phyloP scores from a whole-genome alignment of 352 stramenopile species.

The Phytopythium oedochilum region DNA sequence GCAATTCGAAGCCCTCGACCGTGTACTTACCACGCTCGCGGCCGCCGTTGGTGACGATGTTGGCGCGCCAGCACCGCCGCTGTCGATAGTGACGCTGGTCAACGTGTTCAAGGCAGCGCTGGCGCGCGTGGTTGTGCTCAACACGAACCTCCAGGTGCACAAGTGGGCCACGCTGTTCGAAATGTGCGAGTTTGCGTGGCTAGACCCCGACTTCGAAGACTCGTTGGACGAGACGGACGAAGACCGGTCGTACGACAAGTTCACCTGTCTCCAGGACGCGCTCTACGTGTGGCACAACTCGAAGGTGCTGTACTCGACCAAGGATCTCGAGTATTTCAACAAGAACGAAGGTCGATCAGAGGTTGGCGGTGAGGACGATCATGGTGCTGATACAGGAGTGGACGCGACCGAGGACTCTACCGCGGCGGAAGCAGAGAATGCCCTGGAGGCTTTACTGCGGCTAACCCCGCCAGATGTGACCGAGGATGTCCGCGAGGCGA shows the following conservation, averaged over 20 bases:
- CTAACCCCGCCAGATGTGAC: constrained; percentile 44
- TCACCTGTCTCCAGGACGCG: constrained; percentile 76
- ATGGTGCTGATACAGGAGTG: neutral
- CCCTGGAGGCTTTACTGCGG: constrained; percentile 26
- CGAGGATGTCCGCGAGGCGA: constrained; percentile 27
- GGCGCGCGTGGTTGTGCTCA: constrained; percentile 42
- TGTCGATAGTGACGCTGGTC: constrained; percentile 28
- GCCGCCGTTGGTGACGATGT: constrained; percentile 4
- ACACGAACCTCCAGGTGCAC: constrained; percentile 67
- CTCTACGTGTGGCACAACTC: constrained; percentile 68
- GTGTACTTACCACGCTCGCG: constrained; percentile 15
- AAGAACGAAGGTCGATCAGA: neutral
- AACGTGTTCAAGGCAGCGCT: constrained; percentile 57
- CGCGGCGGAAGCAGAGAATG: constrained; percentile 3
- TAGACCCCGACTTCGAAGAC: constrained; percentile 45
- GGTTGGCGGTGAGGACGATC: neutral
- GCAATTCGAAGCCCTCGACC: constrained; percentile 20
- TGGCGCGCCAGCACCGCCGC: constrained; percentile 8
- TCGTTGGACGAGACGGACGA: constrained; percentile 28
- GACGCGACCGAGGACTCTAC: neutral
- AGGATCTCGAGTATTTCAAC: constrained; percentile 23
- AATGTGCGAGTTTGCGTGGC: constrained; percentile 57
- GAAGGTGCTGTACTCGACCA: constrained; percentile 51
- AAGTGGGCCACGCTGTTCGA: constrained; percentile 75
- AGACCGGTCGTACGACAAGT: constrained; percentile 75